These are phyloP conservation scores for Phialophora macrospora DNA, from an alignment of 2,329 filamentous ascomycete genomes.

Conservation along the genomic window DNA sequence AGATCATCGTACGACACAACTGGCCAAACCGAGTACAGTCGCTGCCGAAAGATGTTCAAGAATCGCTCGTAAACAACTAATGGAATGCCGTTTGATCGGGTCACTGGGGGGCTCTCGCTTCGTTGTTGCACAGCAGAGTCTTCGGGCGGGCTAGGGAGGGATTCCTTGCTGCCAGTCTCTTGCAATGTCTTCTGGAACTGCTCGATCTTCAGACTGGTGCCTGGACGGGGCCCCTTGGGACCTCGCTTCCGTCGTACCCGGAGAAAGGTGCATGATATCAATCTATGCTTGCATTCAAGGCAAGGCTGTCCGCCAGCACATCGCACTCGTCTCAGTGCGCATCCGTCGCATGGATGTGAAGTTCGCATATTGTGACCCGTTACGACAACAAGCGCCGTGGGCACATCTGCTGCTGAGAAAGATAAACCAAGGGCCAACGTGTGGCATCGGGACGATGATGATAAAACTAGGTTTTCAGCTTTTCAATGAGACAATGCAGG, in stretches of 20 bases:
- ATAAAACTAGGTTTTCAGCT: background rate
- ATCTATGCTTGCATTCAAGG: constrained; percentile 15
- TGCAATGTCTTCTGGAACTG: constrained; percentile 13
- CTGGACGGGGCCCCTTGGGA: constrained; percentile 13
- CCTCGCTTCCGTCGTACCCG: constrained; percentile 18
- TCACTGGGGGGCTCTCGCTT: background rate
- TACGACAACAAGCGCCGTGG: background rate
- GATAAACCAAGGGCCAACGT: background rate
- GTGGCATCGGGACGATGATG: background rate
- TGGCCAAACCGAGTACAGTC: constrained; percentile 15
- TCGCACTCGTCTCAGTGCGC: constrained; percentile 11
- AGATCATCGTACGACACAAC: constrained; percentile 11
- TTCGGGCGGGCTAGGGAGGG: background rate
- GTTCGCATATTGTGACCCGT: constrained; percentile 11
- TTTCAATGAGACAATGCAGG: background rate
- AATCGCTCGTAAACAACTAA: constrained; percentile 7
- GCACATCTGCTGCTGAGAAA: background rate
- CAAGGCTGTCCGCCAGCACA: constrained; percentile 15
- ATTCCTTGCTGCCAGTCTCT: constrained; percentile 3
- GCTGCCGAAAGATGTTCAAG: constrained; percentile 8
- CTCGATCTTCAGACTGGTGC: constrained; percentile 16
- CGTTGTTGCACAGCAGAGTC: background rate
- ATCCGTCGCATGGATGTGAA: constrained; percentile 16
- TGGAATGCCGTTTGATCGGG: background rate
- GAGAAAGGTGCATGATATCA: constrained; percentile 13